Base-by-base conservation (phyloP, 177 flowering plant species). In the Vitis hybrid region DNA sequence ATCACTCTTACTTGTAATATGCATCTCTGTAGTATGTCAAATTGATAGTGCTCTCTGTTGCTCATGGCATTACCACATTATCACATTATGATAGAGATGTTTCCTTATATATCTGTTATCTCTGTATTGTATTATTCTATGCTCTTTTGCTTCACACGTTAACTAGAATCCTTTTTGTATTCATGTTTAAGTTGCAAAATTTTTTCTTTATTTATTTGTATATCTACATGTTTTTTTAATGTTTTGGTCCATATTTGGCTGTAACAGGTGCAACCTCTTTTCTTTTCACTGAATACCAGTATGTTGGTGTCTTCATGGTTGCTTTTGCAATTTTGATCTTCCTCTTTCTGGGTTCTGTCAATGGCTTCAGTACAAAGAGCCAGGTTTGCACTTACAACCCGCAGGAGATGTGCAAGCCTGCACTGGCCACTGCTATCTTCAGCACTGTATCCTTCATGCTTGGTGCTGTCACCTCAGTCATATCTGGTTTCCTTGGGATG, bases 401-500 rank as follows among this genome's bases (percentile, higher is more conserved):
- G 1, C 20, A 61, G 0, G 80, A 73, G 65, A 59, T 57, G 61
- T 87, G 91, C 86, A 87, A 87, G 86, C 89, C 91, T 15, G 88
- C 88, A 11, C 84, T 87, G 72, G 86, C 89, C 62, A 87, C 88
- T 59, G 89, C 91, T 65, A 10, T 73, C 63, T 87, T 87, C 77
- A 87, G 88, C 75, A 87, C 91, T 19, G 68, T 79, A 1, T 77
- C 91, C 48, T 87, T 86, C 73, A 2, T 86, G 78, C 88, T 87
- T 68, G 91, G 91, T 70, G 91, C 85, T 67, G 5, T 87, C 72
- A 87, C 91, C 53, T 87, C 91, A 10, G 74, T 87, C 15, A 16
- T 87, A 31, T 87, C 91, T 68, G 91, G 91, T 67, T 87, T 79
- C 70, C 85, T 87, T 55, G 91, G 91, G 20, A 87, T 87, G 91